Evolutionary conservation across 208 protist genomes (phyloP).

Genomic region (Leishmania martiniquensis): DNA sequence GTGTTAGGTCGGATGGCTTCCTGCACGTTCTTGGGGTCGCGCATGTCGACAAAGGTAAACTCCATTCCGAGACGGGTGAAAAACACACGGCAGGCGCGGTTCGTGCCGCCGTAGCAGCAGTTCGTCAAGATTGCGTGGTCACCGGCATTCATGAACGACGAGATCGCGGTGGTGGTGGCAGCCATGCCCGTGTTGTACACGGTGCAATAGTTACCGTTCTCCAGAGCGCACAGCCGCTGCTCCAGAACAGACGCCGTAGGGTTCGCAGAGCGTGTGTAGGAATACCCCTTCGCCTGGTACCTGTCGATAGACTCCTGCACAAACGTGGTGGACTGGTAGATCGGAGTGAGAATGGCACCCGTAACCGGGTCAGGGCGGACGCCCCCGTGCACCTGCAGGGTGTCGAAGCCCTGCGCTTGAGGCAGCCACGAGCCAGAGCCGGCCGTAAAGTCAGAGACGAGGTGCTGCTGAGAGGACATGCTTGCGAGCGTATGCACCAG

Average conservation of each 20-base stretch:
- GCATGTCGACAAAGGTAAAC: slow-evolving; percentile 95
- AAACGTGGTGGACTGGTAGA: slow-evolving; percentile 91
- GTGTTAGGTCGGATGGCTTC: slow-evolving; percentile 88
- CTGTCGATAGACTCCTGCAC: slow-evolving; percentile 89
- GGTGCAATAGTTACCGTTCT: slow-evolving; percentile 90
- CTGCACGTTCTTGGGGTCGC: slow-evolving; percentile 84
- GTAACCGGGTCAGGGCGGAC: slow-evolving; percentile 85
- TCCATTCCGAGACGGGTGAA: slow-evolving; percentile 92
- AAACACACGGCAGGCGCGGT: slow-evolving; percentile 88
- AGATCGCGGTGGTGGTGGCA: slow-evolving; percentile 91
- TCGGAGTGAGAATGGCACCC: slow-evolving; percentile 88
- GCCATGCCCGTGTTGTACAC: slow-evolving; percentile 92
- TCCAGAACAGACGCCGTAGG: slow-evolving; percentile 94
- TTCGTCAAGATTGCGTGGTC: slow-evolving; percentile 94
- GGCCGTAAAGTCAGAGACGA: slow-evolving; percentile 58
- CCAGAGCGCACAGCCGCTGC: slow-evolving; percentile 86
- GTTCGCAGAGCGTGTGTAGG: slow-evolving; percentile 94
- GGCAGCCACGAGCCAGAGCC: slow-evolving; percentile 82
- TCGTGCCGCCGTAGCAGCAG: slow-evolving; percentile 97
- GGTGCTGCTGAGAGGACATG: slow-evolving; percentile 79
- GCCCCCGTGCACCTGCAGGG: slow-evolving; percentile 83
- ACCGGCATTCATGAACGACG: slow-evolving; percentile 87
- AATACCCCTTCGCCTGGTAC: slow-evolving; percentile 87
- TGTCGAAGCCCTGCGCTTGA: slow-evolving; percentile 77
- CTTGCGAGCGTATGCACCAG: slow-evolving; percentile 1